These are phyloP conservation scores for Aphanomyces cochlioides DNA, from an alignment of 352 stramenopile genomes.

Conservation along the genomic window DNA sequence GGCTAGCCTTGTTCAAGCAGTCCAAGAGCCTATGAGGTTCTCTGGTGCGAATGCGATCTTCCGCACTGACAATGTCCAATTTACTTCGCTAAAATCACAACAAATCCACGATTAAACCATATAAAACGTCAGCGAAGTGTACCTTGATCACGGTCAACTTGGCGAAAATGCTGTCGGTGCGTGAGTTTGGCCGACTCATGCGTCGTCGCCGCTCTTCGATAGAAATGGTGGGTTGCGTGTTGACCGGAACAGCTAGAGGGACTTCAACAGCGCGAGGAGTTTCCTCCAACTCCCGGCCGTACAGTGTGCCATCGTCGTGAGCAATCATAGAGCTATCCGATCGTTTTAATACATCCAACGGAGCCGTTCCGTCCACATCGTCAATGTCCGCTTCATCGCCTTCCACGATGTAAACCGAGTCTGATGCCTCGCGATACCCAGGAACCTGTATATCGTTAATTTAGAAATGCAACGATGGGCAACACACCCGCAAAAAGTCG, in stretches of 20 bases:
- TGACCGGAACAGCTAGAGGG: constrained; percentile 2
- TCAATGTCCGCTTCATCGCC: constrained; percentile 36
- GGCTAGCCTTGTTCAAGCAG: constrained; percentile 72
- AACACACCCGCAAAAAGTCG: constrained; percentile 64
- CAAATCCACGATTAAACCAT: background rate
- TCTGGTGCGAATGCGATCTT: constrained; percentile 78
- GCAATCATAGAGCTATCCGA: constrained; percentile 67
- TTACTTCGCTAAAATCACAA: constrained; percentile 48
- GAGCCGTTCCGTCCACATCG: constrained; percentile 53
- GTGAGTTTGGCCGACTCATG: constrained; percentile 19
- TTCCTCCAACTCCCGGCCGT: constrained; percentile 70
- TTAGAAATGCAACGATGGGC: background rate
- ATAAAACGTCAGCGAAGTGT: background rate
- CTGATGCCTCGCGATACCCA: constrained; percentile 31
- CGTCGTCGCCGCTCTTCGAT: constrained; percentile 39
- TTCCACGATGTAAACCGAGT: no score
- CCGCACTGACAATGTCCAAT: constrained; percentile 67
- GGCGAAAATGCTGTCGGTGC: constrained; percentile 26
- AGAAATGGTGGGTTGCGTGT: constrained; percentile 40
- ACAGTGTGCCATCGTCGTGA: constrained; percentile 78
- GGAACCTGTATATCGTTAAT: background rate
- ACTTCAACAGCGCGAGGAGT: background rate
- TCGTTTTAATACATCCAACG: constrained; percentile 53
- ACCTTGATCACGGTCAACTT: constrained; percentile 29
- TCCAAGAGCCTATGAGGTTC: constrained; percentile 82